Evolutionary conservation across 192 early-diverging fungal genomes (phyloP), one percentile per base, ranked within the genome.

Genomic region (Mortierella hygrophila): DNA sequence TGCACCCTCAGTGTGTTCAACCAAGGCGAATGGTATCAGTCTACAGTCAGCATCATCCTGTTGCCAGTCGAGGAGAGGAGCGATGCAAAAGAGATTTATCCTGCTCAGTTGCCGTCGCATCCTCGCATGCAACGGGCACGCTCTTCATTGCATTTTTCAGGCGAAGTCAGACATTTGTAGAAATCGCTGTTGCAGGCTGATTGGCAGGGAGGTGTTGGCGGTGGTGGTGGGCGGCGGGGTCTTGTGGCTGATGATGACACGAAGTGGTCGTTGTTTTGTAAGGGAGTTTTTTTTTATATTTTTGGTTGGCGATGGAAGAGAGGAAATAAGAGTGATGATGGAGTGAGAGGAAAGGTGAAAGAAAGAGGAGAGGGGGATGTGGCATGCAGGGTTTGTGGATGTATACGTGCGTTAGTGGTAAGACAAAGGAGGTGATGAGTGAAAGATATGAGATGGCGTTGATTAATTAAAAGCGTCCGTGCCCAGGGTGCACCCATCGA

Each of bases 161-260:
- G 76, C 2, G 71, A 42, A 47, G 44, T 78, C 38, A 84, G 74
- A 52, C 82, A 84, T 75, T 84, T 84, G 69, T 79, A 71, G 40
- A n/a, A 84, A 18, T 84, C 82, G n/a, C 55, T 55, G 15, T 70
- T 63, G 72, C 82, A 84, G 13, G 82, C 72, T 7, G 82, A 75
- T 11, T 68, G 82, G 46, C 77, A 84, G 13, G 77, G n/a, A 13
- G 82, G 68, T 9, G 32, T 16, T 32, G 82, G 77, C 63, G 37
- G 40, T 29, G 77, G 77, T 3, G 60, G 29, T 3, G 60, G 29
- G 11, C 2, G 60, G 29, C 29, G 29, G 3, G 60, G 29, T 32
- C 60, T 65, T 9, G 60, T 13, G 13, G 29, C 60, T 65, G 60
- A 57, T 57, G 20, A 44, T 11, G 44, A 46, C 9, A 40, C 16